These are phyloP conservation scores for Wallacemonas rigidus DNA, from an alignment of 208 protist species.

Conservation along the genomic window DNA sequence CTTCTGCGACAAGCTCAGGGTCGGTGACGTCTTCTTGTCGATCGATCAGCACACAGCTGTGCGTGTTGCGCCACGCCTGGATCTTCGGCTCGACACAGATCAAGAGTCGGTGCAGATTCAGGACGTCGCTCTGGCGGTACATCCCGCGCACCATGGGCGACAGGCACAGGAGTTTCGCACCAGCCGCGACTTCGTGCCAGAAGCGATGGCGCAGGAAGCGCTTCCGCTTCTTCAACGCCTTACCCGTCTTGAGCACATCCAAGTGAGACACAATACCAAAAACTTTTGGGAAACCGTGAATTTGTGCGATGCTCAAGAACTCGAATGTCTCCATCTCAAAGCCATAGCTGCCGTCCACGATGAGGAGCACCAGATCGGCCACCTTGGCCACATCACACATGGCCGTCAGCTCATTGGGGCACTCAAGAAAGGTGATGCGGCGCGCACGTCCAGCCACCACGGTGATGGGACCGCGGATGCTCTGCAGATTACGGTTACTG, in stretches of 20 bases:
- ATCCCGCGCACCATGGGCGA: slow-evolving; percentile 96
- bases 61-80: slow-evolving; percentile 96
- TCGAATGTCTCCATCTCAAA: slow-evolving; percentile 99
- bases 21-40: slow-evolving; percentile 98
- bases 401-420: slow-evolving; percentile 96
- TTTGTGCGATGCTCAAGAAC: slow-evolving; percentile 99
- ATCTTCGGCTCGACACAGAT: slow-evolving; percentile 97
- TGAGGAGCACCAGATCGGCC: slow-evolving; percentile 97
- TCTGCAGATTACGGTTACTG: slow-evolving; percentile 93
- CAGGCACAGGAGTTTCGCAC: slow-evolving; percentile 98
- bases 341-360: slow-evolving; percentile 98
- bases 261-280: slow-evolving; percentile 99
- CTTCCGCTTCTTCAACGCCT: slow-evolving; percentile 96
- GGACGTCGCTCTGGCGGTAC: slow-evolving; percentile 96
- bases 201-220: slow-evolving; percentile 97
- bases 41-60: slow-evolving; percentile 97
- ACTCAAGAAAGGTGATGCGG: slow-evolving; percentile 99
- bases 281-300: slow-evolving; percentile 98
- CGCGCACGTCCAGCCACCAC: slow-evolving; percentile 93
- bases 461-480: slow-evolving; percentile 97
- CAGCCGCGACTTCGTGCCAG: slow-evolving; percentile 91
- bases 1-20: slow-evolving; percentile 73
- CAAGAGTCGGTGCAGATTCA: slow-evolving; percentile 97
- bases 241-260: slow-evolving; percentile 97
- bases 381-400: slow-evolving; percentile 99